Evolutionary conservation across 2,329 filamentous ascomycete genomes (phyloP), one percentile per base, ranked within the genome.

Genomic region (Pestalotiopsis sp.): DNA sequence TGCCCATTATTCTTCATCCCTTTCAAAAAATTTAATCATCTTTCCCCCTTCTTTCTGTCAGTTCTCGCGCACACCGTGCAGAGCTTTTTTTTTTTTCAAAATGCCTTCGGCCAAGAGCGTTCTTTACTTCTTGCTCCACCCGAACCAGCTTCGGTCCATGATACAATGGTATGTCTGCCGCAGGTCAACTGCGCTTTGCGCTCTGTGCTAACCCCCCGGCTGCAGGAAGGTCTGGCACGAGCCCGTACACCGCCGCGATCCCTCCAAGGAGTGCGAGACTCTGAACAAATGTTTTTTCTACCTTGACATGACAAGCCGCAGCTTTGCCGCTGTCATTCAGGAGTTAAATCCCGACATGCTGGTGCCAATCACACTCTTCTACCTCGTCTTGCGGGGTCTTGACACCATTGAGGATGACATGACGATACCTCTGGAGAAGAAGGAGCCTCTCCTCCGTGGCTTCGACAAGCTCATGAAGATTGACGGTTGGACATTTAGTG

Each of bases 361-460:
- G 44, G 88, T 98, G 55, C 94, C 96, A 26, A 87, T 98, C 59
- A 90, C 91, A 67, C 85, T 98, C 10, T 99, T 99, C 86, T 99
- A 99, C 83, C 88, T 99, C 35, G 88, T 94, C 65, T 86, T 99
- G 66, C 93, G 96, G 69, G 96, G 93, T 60, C 88, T 99, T 64
- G 96, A 99, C 80, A 99, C 96, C n/a, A 93, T 99, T 69, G 96
- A 99, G 82, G 96, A 99, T 84, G 96, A 99, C 81, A 98, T 98
- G 90, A 97, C 94, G 4, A 91, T 99, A 69, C 85, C 91, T 2
- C 82, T 95, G 52, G 86, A 88, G 71, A 90, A 87, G 76, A 99
- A 99, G 83, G 92, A 97, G 76, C 94, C 94, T 1, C 81, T 98
- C 67, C 84, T 99, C 69, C 89, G 95, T 70, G 85, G 91, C 60